These are phyloP conservation scores for Yarrowia sp. DNA, from an alignment of 805 yeast genomes.

Conservation along the genomic window DNA sequence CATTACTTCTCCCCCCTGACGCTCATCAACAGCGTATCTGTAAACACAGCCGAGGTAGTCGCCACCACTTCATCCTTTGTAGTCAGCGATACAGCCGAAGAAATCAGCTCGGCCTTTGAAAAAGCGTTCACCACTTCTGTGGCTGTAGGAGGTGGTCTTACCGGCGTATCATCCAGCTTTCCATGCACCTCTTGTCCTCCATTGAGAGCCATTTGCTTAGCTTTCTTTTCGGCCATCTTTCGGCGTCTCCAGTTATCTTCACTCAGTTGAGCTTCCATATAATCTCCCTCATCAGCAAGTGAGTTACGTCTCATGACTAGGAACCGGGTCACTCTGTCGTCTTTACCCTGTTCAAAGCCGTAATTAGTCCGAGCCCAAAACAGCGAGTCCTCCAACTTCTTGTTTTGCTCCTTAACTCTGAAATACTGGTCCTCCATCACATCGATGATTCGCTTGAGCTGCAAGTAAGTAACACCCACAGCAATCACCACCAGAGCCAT, in stretches of 20 bases:
- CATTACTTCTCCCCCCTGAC: neutral
- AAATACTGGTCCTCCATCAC: constrained; percentile 24
- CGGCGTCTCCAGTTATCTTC: constrained; percentile 24
- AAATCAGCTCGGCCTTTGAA: constrained; percentile 4
- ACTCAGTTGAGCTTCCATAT: constrained; percentile 16
- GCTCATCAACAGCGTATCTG: neutral
- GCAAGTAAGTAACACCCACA: constrained; percentile 4
- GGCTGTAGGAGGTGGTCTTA: neutral
- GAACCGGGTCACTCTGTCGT: constrained; percentile 15
- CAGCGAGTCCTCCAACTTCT: constrained; percentile 2
- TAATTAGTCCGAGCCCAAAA: constrained; percentile 12
- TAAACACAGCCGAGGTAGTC: constrained; percentile 12
- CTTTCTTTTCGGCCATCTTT: constrained; percentile 2
- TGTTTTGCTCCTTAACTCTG: constrained; percentile 20
- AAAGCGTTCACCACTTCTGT: neutral
- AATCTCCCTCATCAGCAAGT: constrained; percentile 14
- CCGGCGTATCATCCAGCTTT: neutral
- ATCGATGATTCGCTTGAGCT: constrained; percentile 12
- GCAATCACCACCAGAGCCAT: constrained; percentile 4
- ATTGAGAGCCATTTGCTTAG: neutral
- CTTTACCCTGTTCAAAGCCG: constrained; percentile 13
- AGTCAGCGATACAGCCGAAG: constrained; percentile 10
- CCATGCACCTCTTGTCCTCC: constrained; percentile 7
- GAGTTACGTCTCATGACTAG: constrained; percentile 17
- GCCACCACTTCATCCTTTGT: constrained; percentile 6